Evolutionary conservation across 2,329 filamentous ascomycete genomes (phyloP), one percentile per base, ranked within the genome.

Genomic region (Penicillium verrucosum): DNA sequence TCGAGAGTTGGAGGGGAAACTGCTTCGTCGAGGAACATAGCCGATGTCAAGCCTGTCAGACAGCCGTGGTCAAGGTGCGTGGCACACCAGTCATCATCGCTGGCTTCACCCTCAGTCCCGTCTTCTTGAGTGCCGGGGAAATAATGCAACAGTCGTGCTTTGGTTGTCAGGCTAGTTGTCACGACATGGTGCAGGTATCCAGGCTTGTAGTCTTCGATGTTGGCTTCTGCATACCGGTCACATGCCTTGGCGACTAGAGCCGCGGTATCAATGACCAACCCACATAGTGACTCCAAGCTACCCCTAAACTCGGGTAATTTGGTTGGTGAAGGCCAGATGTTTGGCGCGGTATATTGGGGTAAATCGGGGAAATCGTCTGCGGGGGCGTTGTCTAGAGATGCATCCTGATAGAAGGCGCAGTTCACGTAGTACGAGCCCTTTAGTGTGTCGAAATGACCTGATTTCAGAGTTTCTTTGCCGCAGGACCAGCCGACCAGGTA

Each of bases 51-150:
- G 14, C 92, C 93, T 0, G 94, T 99, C 32, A 99, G 81, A 71
- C 93, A 97, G 42, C 94, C 92, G 68, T 97, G 92, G 73, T 97
- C 93, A 55, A 94, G 57, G 59, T 81, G 78, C 2, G 77, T 80
- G 9, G 92, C 90, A 73, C 93, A 99, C 94, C 94, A 99, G 76
- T 95, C 90, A 73, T 97, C 92, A 59, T 91, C 87, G 72, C 92
- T 88, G 70, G 93, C 89, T 56, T 89, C 85, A n/a, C 76, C 59
- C 57, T 89, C 85, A 14, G 76, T 59, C 0, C 54, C 54, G 1
- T 60, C 49, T 1, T 59, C 54, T 14, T 44, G 37, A 5, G 60
- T 51, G 0, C 64, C 58, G 1, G 93, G 93, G 67, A 92, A 97
- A 75, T 99, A 99, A 77, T 99, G 94, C 65, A 97, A 78, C 29